These are phyloP conservation scores for Pholiota conissans DNA, from an alignment of 768 basidiomycete species.

Conservation along the genomic window DNA sequence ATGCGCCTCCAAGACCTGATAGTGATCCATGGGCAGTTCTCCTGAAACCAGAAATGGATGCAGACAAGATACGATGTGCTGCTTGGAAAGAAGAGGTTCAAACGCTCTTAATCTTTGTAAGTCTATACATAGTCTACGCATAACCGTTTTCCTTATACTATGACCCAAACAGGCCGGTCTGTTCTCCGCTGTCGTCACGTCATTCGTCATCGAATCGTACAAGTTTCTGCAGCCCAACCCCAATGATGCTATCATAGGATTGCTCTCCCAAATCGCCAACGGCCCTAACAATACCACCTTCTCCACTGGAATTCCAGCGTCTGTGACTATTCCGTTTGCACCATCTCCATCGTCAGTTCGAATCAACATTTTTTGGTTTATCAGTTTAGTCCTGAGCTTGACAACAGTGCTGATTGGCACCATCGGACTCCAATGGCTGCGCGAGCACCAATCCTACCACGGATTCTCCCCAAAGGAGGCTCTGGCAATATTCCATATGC, in stretches of 20 bases:
- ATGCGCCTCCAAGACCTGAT: neutral
- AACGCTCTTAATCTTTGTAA: slow-evolving; percentile 21
- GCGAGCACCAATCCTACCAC: slow-evolving; percentile 3
- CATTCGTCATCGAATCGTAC: slow-evolving; percentile 8
- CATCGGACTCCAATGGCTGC: slow-evolving; percentile 10
- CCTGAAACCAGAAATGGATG: neutral
- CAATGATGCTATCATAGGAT: neutral
- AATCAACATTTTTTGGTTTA: slow-evolving; percentile 10
- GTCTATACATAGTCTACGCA: neutral
- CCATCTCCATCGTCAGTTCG: neutral
- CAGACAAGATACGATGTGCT: slow-evolving; percentile 8
- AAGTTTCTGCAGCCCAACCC: slow-evolving; percentile 1
- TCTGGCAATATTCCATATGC: slow-evolving; percentile 4
- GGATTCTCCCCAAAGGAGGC: neutral
- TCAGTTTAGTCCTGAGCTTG: slow-evolving; percentile 9
- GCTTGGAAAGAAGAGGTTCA: slow-evolving; percentile 21
- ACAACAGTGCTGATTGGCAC: slow-evolving; percentile 8
- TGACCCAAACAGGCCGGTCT: neutral
- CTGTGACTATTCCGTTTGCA: neutral
- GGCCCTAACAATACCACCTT: neutral
- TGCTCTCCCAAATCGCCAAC: neutral
- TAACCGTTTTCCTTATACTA: neutral
- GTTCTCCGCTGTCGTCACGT: slow-evolving; percentile 1
- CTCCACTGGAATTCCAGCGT: neutral
- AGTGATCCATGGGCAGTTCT: slow-evolving; percentile 10